These are phyloP conservation scores for Pachyrhizus erosus DNA, from an alignment of 306 rosid species.

Conservation along the genomic window DNA sequence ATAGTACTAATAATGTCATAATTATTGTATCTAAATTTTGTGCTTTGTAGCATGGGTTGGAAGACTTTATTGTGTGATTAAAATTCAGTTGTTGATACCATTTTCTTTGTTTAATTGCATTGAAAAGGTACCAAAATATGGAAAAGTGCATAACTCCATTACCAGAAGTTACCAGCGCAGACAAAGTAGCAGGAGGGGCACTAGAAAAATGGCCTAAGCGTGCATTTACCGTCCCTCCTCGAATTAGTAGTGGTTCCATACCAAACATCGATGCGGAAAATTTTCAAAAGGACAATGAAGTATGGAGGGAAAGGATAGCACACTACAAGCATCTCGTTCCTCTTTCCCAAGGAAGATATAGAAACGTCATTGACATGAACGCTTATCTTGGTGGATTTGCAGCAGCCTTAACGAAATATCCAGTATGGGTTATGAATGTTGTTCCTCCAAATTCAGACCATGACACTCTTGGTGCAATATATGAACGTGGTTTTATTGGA, in stretches of 20 bases:
- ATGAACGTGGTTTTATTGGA: slow-evolving; percentile 88
- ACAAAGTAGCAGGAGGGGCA: slow-evolving; percentile 77
- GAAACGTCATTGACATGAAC: slow-evolving; percentile 94
- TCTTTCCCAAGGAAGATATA: slow-evolving; percentile 64
- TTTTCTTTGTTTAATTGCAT: slow-evolving; percentile 21
- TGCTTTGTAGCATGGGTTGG: neutral
- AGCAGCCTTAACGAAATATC: slow-evolving; percentile 65
- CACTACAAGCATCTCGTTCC: slow-evolving; percentile 69
- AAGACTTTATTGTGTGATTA: neutral
- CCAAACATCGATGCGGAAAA: slow-evolving; percentile 63
- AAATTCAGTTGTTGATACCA: slow-evolving; percentile 6
- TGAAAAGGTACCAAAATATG: slow-evolving; percentile 71
- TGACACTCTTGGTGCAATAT: slow-evolving; percentile 84
- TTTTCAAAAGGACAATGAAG: slow-evolving; percentile 65
- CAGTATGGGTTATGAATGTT: slow-evolving; percentile 95
- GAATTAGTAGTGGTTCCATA: slow-evolving; percentile 74
- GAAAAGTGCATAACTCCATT: slow-evolving; percentile 91
- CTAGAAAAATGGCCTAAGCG: slow-evolving; percentile 94
- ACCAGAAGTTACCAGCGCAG: slow-evolving; percentile 63
- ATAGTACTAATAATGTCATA: neutral
- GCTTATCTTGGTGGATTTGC: slow-evolving; percentile 92
- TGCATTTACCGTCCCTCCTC: slow-evolving; percentile 77
- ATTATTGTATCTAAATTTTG: neutral
- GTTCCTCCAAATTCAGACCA: slow-evolving; percentile 72
- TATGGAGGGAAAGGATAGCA: slow-evolving; percentile 74